These are phyloP conservation scores for Pezicula carpinea DNA, from an alignment of 2,329 filamentous ascomycete genomes.

Conservation along the genomic window DNA sequence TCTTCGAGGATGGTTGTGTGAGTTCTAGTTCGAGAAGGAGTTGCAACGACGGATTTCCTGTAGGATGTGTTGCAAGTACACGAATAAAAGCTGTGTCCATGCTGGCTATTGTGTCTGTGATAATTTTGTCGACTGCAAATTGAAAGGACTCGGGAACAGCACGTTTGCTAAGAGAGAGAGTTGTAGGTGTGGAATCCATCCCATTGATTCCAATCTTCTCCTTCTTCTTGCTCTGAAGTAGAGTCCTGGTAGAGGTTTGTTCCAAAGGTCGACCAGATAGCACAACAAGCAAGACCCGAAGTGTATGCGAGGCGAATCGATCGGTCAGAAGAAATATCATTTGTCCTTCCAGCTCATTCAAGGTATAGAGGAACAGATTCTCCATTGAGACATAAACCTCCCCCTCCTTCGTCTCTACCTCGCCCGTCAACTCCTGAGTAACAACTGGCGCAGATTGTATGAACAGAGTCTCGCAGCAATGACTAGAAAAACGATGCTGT, in stretches of 20 bases:
- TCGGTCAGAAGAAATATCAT: slow-evolving; percentile 73
- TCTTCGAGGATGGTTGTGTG: slow-evolving; percentile 63
- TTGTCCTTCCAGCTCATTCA: slow-evolving; percentile 84
- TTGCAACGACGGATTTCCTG: slow-evolving; percentile 91
- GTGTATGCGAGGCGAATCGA: slow-evolving; percentile 86
- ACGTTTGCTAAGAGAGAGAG: slow-evolving; percentile 40
- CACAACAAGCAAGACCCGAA: slow-evolving; percentile 81
- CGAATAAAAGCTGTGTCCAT: slow-evolving; percentile 78
- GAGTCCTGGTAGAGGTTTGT: slow-evolving; percentile 59
- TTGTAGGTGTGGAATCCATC: slow-evolving; percentile 42
- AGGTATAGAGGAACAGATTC: slow-evolving; percentile 73
- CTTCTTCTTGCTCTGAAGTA: slow-evolving; percentile 91
- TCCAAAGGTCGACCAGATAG: slow-evolving; percentile 79
- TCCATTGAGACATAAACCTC: slow-evolving; percentile 65
- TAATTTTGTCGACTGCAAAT: slow-evolving; percentile 74
- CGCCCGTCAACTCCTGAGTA: slow-evolving; percentile 61
- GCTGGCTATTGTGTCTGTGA: slow-evolving; percentile 67
- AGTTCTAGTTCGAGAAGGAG: slow-evolving; percentile 85
- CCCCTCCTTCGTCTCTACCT: slow-evolving; percentile 39
- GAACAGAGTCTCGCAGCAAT: slow-evolving; percentile 95
- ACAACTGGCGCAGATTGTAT: slow-evolving; percentile 75
- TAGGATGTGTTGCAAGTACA: slow-evolving; percentile 80
- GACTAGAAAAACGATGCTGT: slow-evolving; percentile 93
- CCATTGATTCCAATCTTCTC: slow-evolving; percentile 68
- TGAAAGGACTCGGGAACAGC: slow-evolving; percentile 76